Evolutionary conservation across 2,329 filamentous ascomycete genomes (phyloP), one percentile per base, ranked within the genome.

Genomic region (Phyllosticta ampelicida): DNA sequence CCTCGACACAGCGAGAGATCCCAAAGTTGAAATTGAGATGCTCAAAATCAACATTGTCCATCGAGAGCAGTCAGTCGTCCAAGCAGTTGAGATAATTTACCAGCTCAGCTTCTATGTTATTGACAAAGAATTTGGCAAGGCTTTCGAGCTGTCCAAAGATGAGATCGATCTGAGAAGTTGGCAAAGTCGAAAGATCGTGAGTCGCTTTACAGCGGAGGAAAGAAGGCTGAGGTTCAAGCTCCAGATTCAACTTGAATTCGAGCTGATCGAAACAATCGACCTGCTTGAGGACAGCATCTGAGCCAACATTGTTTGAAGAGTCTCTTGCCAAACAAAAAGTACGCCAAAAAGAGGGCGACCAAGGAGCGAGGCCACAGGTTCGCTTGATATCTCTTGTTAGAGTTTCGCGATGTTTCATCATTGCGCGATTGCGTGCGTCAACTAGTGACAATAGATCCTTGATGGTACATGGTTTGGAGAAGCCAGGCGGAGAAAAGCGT

Each of bases 281-380:
- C 57, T 90, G 76, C 9, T 66, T 70, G 0, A 92, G 74, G 11
- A 59, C 21, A 62, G 65, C 64, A 64, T 73, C 66, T 3, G 66
- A 62, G n/a, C 67, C 62, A 2, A 63, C 61, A 26, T 75, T 57
- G 16, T 69, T 1, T 70, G 62, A 18, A 86, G 74, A 0, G 85
- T 87, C 66, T 95, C 86, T 65, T 96, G 91, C 77, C 91, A 96
- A 0, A 91, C 85, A 65, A 95, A 86, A 0, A 96, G 74, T 0
- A 85, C 79, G 63, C 95, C 88, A 63, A 92, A 96, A 0, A 95
- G 71, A 1, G 73, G 72, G 48, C 82, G 77, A 0, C 78, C 75
- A 0, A 0, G 82, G 76, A 26, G 77, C 72, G 0, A 86, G 61
- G 0, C 78, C 80, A 2, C 79, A 80, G 1, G 79, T 71, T 63